These are phyloP conservation scores for Diaporthe batatas DNA, from an alignment of 2,329 filamentous ascomycete genomes.

Conservation along the genomic window DNA sequence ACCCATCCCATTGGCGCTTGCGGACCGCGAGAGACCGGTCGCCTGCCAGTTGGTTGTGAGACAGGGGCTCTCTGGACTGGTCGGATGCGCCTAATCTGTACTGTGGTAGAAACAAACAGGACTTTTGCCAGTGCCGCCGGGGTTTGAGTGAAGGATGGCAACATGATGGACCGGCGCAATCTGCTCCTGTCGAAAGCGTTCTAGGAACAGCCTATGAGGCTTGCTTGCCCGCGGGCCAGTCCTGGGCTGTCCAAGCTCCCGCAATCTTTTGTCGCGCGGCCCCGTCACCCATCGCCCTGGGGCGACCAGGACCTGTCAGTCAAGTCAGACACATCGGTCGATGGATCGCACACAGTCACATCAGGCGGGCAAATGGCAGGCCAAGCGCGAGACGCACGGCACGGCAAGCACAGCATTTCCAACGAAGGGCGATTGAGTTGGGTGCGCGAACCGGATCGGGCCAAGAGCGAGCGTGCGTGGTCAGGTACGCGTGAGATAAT, in stretches of 20 bases:
- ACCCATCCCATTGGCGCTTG: constrained; percentile 42
- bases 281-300: constrained; percentile 18
- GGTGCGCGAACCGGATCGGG: constrained; percentile 29
- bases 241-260: constrained; percentile 24
- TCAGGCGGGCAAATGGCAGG: constrained; percentile 28
- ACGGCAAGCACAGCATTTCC: constrained; percentile 25
- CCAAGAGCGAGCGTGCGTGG: constrained; percentile 26
- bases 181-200: neutral
- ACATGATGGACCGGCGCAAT: constrained; percentile 30
- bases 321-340: constrained; percentile 26
- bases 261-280: constrained; percentile 34
- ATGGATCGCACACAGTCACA: constrained; percentile 33
- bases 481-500: constrained; percentile 40
- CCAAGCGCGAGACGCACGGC: constrained; percentile 23
- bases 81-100: constrained; percentile 38
- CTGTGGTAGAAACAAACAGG: constrained; percentile 16
- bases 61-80: constrained; percentile 42
- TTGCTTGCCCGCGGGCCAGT: neutral
- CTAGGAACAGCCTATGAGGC: constrained; percentile 17
- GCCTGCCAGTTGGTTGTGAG: constrained; percentile 41
- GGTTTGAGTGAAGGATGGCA: constrained; percentile 12
- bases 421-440: constrained; percentile 20
- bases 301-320: constrained; percentile 21
- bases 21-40: constrained; percentile 35
- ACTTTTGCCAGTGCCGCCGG: constrained; percentile 27